Base-by-base conservation (phyloP, 257 asterid species). In the Solanum virginianum region DNA sequence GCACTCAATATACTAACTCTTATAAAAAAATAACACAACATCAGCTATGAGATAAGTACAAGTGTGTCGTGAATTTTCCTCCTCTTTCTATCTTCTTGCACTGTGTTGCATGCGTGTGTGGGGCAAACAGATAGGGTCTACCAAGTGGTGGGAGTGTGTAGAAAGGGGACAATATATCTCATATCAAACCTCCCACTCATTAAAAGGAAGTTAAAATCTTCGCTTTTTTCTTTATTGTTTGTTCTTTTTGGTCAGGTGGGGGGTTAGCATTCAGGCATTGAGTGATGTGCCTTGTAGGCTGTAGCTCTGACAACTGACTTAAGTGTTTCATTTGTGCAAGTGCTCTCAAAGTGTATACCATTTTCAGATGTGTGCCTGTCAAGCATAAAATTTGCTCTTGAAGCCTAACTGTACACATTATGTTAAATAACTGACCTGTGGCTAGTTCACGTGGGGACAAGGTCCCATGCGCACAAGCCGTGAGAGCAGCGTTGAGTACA, bases 401-500 rank as follows among this genome's bases (percentile, higher is more conserved):
- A 77, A 26, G 45, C 16, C 63, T 51, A 15, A 77, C 5, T 49
- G 63, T 77, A 77, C 47, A 77, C 45, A 26, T 77, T 77, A 77
- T 14, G 22, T 24, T 22, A 77, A 77, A 51, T 77, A 17, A 51
- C 93, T 49, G 86, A 96, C 99, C 99, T 1, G 99, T 97, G 81
- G 99, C 95, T 89, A 94, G 89, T 90, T 97, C 98, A 74, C 98
- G 98, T 17, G 99, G 99, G 17, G 98, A 94, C 79, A 97, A 84
- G 85, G 91, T 91, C 82, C 96, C 98, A 82, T 95, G 98, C 87
- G 95, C 97, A 85, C 95, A 91, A 82, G 99, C 98, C 84, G 99
- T 94, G 83, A 97, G 96, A 79, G 98, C 93, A 89, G 99, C 98
- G 89, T 97, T 97, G 88, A 95, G 98, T 85, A 91, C 98, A 88